Evolutionary conservation across 768 basidiomycete species (phyloP), one percentile per base, ranked within the genome.

Genomic region (Artomyces pyxidatus): DNA sequence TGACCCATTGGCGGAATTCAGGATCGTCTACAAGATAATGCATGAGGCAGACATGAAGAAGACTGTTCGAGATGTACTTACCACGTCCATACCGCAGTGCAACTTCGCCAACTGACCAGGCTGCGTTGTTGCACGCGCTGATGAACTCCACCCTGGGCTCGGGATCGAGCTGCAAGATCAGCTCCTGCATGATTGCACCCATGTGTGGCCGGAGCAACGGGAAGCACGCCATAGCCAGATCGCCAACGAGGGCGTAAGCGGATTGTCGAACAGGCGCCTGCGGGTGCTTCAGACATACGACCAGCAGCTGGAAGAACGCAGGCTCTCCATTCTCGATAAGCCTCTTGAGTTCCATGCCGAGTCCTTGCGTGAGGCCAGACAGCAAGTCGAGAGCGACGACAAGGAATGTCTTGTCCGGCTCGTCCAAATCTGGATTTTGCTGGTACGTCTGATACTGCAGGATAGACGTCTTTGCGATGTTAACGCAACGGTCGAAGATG

Each of bases 51-150:
- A 39, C 21, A 16, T 32, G 6, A 17, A 19, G 35, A 23, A 16
- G 19, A 11, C 17, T 17, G 38, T 19, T 4, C 57, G 46, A 26
- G 46, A 45, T 47, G n/a, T 12, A 63, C 76, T 49, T 61, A 87
- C 88, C 85, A 56, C 80, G 73, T 45, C 91, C 88, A 62, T 89
- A 93, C 41, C 92, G 88, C 53, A 99, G 69, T 7, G 96, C 91
- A 27, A 99, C 91, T 67, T 99, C 96, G 38, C 96, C 96, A 25
- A 96, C 93, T n/a, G 92, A 93, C 96, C 96, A 99, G 1, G 95
- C 95, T 9, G 96, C 96, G 62, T 99, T 99, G 68, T 99, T 99
- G 65, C 91, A 94, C 5, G 95, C 96, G 57, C 91, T 94, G 54
- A 98, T 82, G 61, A 93, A 92, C 65, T 97, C 94, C 27, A 86